Evolutionary conservation across 2,329 filamentous ascomycete species (phyloP), one percentile per base, ranked within the genome.

Genomic region (Hymenoscyphus fraxineus): DNA sequence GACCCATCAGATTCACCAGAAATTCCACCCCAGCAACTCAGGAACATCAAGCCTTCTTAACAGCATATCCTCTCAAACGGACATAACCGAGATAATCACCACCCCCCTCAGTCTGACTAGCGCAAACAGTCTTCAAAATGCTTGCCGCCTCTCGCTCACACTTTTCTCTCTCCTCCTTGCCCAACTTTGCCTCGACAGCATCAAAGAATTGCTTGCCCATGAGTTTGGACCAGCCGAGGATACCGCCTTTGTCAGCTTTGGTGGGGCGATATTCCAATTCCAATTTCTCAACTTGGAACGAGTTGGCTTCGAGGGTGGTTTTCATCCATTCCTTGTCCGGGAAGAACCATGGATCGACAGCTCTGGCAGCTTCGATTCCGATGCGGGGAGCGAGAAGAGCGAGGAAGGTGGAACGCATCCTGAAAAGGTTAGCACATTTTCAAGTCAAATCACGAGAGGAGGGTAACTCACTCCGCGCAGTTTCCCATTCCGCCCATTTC

Each of bases 401-500:
- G 3, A 87, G 76, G 7, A 90, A 77, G 1, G 85, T 85, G 0
- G 83, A 79, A 35, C 84, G 81, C 69, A 89, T 82, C 63, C 64
- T 57, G 9, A 2, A 22, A 6, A 31, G 41, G 22, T 57, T 58
- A 62, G 39, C 31, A 16, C 7, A n/a, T 22, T 31, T 32, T 12
- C 27, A 55, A 6, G 39, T 7, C 16, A 40, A n/a, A 9, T 56
- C 6, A 41, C 27, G 32, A 6, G 51, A n/a, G 38, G n/a, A 32
- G 31, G 44, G 9, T 41, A 35, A 58, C 35, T 5, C 5, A 62
- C 60, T 91, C 88, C 0, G 80, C 78, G 0, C 89, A 81, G 74
- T 91, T 91, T 22, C 89, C 89, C 59, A 87, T 81, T 0, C 88
- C 88, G 61, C 89, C 88, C 85, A 88, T 88, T 75, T 92, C 89